Conservation (phyloP, 495 filamentous ascomycete genomes). For the Xylona heveae region DNA sequence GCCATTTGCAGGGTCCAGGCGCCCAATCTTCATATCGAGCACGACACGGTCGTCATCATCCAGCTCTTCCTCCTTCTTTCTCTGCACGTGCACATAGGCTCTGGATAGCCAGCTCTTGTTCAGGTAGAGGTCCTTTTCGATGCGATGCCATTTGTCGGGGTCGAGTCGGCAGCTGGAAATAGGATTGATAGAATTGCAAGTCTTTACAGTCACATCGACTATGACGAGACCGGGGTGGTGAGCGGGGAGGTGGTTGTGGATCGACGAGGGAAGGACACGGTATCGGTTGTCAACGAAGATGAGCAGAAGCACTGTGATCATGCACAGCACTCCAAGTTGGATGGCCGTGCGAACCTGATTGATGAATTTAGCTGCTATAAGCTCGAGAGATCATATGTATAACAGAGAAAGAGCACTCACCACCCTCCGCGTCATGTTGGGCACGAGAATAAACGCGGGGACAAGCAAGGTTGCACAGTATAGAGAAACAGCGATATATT, state of each 20-base stretch:
- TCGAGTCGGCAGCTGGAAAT: constrained; percentile 66
- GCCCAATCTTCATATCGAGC: constrained; percentile 60
- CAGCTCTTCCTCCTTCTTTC: constrained; percentile 80
- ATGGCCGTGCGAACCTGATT: constrained; percentile 72
- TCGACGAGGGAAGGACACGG: constrained; percentile 57
- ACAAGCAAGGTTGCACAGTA: too few species aligned
- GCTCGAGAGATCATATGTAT: background rate
- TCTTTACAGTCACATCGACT: constrained; percentile 71
- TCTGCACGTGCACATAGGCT: constrained; percentile 67
- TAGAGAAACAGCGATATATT: too few species aligned
- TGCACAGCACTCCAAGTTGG: constrained; percentile 49
- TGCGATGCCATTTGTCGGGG: constrained; percentile 51
- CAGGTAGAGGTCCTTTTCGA: constrained; percentile 88
- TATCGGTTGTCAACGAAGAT: constrained; percentile 65
- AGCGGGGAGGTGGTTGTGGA: constrained; percentile 63
- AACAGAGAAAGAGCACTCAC: background rate
- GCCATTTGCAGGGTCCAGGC: constrained; percentile 43
- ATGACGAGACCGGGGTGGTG: constrained; percentile 66
- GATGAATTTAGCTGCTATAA: too few species aligned
- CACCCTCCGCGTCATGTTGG: constrained; percentile 4
- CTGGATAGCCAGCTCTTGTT: constrained; percentile 45
- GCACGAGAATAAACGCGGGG: too few species aligned
- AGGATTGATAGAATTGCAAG: constrained; percentile 52
- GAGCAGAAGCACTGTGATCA: constrained; percentile 43
- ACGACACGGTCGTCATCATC: constrained; percentile 54